Evolutionary conservation across 345 rosid species (phyloP), one percentile per base, ranked within the genome.

Genomic region (Pistacia vera): DNA sequence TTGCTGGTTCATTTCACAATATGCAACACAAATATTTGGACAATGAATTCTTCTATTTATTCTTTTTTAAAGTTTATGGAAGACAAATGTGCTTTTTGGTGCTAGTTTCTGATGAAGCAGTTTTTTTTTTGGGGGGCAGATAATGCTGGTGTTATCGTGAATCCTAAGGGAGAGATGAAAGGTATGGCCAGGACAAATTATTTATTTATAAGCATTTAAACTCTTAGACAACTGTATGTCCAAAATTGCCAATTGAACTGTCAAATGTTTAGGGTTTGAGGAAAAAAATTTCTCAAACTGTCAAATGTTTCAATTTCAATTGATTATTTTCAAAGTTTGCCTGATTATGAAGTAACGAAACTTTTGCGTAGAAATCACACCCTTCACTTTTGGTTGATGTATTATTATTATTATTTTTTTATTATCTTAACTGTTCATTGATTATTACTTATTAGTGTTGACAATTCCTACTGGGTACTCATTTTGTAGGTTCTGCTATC

Each of bases 91-190:
- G 10, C 33, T 68, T 11, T 12, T 9, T 8, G 44, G 3, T 51
- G 14, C 25, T 30, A 28, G 25, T 49, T 60, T 65, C 63, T 82
- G 75, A 84, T 79, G 8, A 77, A 78, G 33, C 74, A 71, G 17
- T 75, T 82, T 9, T 41, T 11, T 5, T 16, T 16, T 85, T 41
- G 8, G 8, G 75, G 8, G 8, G 75, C 89, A 95, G 98, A 95
- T 82, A 95, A 95, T 84, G 97, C 98, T 2, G 98, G 98, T 52
- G 97, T 90, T 44, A 95, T 95, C 72, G 97, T 95, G 76, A 93
- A 95, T 57, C 98, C 97, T 0, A 88, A 95, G 76, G 98, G 97
- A 59, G 97, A 95, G 83, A 95, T 95, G 98, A 95, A 95, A 90
- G 98, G 98, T 92, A 76, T 11, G 11, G 58, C 30, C 58, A 14